A percentile compares a stretch with the other conserved stretches of the same genome.
These are phyloP conservation scores for Stephania cephalantha DNA, from an alignment of 164 flowering plant genomes.

Conservation along the genomic window DNA sequence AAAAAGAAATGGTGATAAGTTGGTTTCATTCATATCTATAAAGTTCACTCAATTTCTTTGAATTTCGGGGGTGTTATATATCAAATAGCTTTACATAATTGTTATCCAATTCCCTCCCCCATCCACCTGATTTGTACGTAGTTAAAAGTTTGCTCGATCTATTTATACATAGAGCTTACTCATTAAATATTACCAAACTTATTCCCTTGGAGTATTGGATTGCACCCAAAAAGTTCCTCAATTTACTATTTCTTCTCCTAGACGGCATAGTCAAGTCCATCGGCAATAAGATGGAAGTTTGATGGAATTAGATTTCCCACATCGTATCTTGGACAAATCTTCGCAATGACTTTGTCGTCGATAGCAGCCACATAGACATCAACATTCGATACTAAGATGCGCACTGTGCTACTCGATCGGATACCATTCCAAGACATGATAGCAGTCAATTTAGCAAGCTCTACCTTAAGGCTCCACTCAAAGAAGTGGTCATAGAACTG, in stretches of 20 bases:
- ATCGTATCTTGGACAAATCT: slow-evolving; percentile 57
- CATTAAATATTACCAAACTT: background rate
- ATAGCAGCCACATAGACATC: slow-evolving; percentile 59
- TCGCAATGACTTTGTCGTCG: slow-evolving; percentile 46
- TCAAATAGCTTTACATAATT: no score
- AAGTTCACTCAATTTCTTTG: no score
- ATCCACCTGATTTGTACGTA: no score
- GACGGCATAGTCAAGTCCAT: slow-evolving; percentile 52
- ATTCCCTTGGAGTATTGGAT: background rate
- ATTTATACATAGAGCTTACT: no score
- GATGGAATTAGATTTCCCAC: slow-evolving; percentile 58
- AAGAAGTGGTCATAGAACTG: slow-evolving; percentile 88
- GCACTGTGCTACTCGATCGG: slow-evolving; percentile 30
- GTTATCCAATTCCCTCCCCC: no score
- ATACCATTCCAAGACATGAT: slow-evolving; percentile 51
- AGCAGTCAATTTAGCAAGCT: slow-evolving; percentile 37
- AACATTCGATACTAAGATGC: slow-evolving; percentile 48
- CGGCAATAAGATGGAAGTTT: slow-evolving; percentile 35
- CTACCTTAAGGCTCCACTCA: slow-evolving; percentile 60
- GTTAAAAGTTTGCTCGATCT: no score
- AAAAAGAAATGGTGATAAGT: no score
- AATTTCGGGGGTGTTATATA: no score
- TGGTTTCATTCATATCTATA: no score
- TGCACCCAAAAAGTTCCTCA: background rate
- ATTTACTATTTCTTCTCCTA: slow-evolving; percentile 39